phyloP scores from a whole-genome alignment of 345 rosid species.

The Heritiera fomes region DNA sequence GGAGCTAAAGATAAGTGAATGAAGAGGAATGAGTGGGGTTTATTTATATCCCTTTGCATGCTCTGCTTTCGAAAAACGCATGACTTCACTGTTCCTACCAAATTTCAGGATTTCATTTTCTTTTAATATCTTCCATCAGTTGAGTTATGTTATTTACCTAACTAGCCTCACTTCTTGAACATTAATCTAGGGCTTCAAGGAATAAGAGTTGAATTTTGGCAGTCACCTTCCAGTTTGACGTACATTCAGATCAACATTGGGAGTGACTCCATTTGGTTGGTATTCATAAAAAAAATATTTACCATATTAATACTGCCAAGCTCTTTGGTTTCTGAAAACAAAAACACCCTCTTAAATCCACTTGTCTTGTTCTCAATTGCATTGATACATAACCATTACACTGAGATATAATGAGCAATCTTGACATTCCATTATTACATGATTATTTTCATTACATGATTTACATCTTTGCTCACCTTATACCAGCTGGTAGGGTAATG shows the following conservation, averaged over 20 bases:
- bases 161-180: background rate
- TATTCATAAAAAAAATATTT: background rate
- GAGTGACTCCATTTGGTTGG: slow-evolving; percentile 6
- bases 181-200: slow-evolving; percentile 2
- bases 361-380: background rate
- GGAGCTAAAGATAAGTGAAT: background rate
- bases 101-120: background rate
- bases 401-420: no score
- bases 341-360: no score
- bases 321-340: no score
- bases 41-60: background rate
- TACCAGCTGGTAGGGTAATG: no score
- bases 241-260: background rate
- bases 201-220: slow-evolving; percentile 14
- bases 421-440: background rate
- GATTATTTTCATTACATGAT: background rate
- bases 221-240: background rate
- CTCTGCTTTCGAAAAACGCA: background rate
- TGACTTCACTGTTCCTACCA: background rate
- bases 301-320: no score
- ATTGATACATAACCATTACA: background rate
- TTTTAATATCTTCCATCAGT: background rate
- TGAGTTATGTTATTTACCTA: background rate
- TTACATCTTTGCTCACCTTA: background rate
- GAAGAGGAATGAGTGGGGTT: background rate